A percentile compares a stretch with the other conserved stretches of the same genome.
phyloP scores from a whole-genome alignment of 345 rosid species.

The Aquilaria sinensis region DNA sequence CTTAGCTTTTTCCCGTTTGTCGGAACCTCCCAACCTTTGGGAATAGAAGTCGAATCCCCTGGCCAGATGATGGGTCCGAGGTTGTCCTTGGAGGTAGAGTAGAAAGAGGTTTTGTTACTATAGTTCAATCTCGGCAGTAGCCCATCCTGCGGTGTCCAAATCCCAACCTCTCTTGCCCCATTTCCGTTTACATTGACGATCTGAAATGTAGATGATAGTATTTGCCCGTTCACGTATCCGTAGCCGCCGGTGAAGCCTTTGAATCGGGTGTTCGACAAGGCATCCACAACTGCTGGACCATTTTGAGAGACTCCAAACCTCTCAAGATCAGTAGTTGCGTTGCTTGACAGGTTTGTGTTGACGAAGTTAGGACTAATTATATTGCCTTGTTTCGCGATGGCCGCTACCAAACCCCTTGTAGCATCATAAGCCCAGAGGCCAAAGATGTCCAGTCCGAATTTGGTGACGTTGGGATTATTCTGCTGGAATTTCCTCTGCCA shows the following conservation, averaged over 20 bases:
- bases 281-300: constrained; percentile 20
- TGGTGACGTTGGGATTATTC: constrained; percentile 11
- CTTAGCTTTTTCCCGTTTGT: constrained; percentile 22
- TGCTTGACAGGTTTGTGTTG: constrained; percentile 12
- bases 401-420: constrained; percentile 14
- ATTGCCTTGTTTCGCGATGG: constrained; percentile 11
- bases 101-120: no score
- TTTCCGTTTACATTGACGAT: constrained; percentile 26
- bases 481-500: constrained; percentile 15
- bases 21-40: constrained; percentile 2
- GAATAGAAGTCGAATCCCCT: constrained; percentile 23
- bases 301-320: constrained; percentile 14
- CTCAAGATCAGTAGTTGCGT: constrained; percentile 7
- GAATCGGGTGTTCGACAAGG: constrained; percentile 10
- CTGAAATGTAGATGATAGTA: constrained; percentile 11
- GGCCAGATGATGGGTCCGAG: constrained; percentile 31
- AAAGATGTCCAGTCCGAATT: constrained; percentile 19
- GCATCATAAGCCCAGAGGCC: constrained; percentile 36
- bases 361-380: not conserved
- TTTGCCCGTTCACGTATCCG: constrained; percentile 11
- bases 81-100: constrained; percentile 1
- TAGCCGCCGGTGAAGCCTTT: constrained; percentile 23
- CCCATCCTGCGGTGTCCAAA: constrained; percentile 22
- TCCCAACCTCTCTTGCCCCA: constrained; percentile 22
- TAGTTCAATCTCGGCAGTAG: no score